phyloP scores from a whole-genome alignment of 768 basidiomycete species.

The Lentinus brumalis region DNA sequence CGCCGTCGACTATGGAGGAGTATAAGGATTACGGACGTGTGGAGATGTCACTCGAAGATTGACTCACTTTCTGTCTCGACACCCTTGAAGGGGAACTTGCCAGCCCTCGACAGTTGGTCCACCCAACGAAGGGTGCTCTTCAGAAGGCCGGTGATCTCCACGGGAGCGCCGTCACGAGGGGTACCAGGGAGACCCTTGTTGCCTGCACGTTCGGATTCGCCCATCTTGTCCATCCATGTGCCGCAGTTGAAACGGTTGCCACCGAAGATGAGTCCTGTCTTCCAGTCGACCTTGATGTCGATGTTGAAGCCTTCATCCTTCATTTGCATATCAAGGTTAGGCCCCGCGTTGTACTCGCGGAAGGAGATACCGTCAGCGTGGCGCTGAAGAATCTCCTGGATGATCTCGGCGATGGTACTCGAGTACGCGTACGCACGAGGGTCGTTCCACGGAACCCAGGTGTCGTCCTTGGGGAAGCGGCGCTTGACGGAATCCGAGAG shows the following conservation, averaged over 20 bases:
- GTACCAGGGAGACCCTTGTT: constrained; percentile 97
- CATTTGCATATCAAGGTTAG: constrained; percentile 98
- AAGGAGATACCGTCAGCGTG: constrained; percentile 93
- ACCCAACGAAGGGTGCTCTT: constrained; percentile 96
- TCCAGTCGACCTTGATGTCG: constrained; percentile 94
- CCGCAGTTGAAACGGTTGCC: constrained; percentile 88
- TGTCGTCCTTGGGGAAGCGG: constrained; percentile 94
- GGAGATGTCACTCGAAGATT: background rate
- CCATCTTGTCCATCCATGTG: constrained; percentile 99
- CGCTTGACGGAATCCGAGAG: constrained; percentile 83
- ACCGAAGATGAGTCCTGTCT: constrained; percentile 85
- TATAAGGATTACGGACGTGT: background rate
- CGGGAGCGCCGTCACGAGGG: constrained; percentile 91
- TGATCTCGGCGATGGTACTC: constrained; percentile 87
- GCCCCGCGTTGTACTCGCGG: constrained; percentile 95
- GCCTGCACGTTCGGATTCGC: constrained; percentile 87
- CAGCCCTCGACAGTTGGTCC: constrained; percentile 58
- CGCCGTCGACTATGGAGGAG: constrained; percentile 60
- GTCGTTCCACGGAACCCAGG: constrained; percentile 93
- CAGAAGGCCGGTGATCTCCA: constrained; percentile 92
- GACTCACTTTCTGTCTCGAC: constrained; percentile 76
- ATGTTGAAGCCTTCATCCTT: constrained; percentile 90
- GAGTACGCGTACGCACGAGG: constrained; percentile 78
- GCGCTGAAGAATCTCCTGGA: constrained; percentile 94
- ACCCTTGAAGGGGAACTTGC: constrained; percentile 88